phyloP scores from a whole-genome alignment of 148 eudicot genomes.

The Heliamphora exappendiculata region DNA sequence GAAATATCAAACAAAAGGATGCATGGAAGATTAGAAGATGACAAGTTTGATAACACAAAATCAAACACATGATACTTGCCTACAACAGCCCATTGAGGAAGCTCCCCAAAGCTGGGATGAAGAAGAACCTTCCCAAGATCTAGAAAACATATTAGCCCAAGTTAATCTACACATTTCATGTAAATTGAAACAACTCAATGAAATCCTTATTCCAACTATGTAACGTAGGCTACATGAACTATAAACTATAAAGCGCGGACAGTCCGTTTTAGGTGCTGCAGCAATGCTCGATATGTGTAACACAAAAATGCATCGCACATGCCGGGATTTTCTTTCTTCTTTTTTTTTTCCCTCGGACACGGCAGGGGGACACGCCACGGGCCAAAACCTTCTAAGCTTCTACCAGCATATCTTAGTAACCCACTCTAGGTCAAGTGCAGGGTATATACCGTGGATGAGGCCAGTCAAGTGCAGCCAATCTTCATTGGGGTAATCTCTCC shows the following conservation, averaged over 20 bases:
- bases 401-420: background rate
- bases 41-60: background rate
- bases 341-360: too few species aligned
- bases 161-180: background rate
- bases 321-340: too few species aligned
- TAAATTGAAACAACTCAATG: background rate
- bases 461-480: constrained; percentile 95
- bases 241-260: too few species aligned
- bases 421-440: background rate
- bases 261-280: too few species aligned
- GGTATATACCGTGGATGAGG: constrained; percentile 65
- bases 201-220: background rate
- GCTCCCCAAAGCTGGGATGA: constrained; percentile 73
- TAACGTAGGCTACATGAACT: background rate
- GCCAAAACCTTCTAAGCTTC: background rate
- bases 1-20: background rate
- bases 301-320: too few species aligned
- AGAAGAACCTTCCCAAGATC: constrained; percentile 93
- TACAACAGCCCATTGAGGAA: constrained; percentile 97
- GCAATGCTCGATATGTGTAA: too few species aligned
- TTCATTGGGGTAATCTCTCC: constrained; percentile 77
- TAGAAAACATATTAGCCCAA: constrained; percentile 10
- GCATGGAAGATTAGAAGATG: background rate
- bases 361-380: too few species aligned
- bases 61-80: constrained; percentile 19